phyloP scores from a whole-genome alignment of 371 early-diverging fungal species.

The Apophysomyces elegans region DNA sequence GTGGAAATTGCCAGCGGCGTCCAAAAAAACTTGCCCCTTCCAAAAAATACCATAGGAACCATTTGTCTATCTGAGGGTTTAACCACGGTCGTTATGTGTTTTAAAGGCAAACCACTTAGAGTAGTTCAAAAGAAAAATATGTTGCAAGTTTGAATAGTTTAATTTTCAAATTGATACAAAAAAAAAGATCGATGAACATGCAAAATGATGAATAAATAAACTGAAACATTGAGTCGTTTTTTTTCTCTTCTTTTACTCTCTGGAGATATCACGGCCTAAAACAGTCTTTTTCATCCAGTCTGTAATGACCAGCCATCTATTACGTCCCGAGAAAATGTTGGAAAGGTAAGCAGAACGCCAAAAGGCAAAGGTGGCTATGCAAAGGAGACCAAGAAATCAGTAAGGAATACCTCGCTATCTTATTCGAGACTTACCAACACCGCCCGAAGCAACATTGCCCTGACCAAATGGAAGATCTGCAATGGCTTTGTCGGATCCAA shows the following conservation, averaged over 20 bases:
- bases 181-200: neutral
- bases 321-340: conserved; percentile 75
- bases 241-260: conserved; percentile 60
- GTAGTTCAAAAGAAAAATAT: too few species aligned
- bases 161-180: neutral
- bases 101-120: too few species aligned
- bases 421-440: conserved; percentile 41
- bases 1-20: neutral
- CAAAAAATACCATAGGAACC: neutral
- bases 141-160: too few species aligned
- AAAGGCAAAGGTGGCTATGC: conserved; percentile 65
- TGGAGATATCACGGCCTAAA: conserved; percentile 82
- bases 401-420: neutral
- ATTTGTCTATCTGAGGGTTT: too few species aligned
- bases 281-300: conserved; percentile 82
- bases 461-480: conserved; percentile 82
- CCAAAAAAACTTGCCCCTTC: neutral
- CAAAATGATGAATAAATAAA: conserved; percentile 1
- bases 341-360: conserved; percentile 65
- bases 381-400: conserved; percentile 8
- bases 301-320: conserved; percentile 70
- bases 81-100: too few species aligned
- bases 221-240: neutral
- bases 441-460: conserved; percentile 67
- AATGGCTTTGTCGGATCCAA: conserved; percentile 86